phyloP scores from a whole-genome alignment of 2,329 filamentous ascomycete species.

The Fusarium sp. region DNA sequence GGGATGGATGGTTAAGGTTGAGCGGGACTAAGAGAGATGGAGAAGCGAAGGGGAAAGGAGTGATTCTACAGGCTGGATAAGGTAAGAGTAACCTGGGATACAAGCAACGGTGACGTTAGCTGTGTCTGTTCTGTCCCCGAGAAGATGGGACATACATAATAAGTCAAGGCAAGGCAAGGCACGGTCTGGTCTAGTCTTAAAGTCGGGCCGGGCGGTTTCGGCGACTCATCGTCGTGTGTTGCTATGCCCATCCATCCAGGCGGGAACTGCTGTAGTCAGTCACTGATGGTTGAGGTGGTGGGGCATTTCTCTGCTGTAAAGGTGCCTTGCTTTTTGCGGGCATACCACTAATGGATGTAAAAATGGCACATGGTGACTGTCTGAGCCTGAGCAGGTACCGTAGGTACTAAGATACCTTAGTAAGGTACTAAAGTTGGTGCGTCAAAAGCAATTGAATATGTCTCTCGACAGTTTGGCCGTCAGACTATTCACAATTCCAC shows the following conservation, averaged over 20 bases:
- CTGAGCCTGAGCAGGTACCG: background rate
- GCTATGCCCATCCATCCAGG: constrained; percentile 11
- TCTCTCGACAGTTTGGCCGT: background rate
- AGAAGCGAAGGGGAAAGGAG: constrained; percentile 6
- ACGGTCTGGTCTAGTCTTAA: constrained; percentile 9
- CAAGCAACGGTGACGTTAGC: constrained; percentile 42
- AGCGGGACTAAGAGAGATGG: constrained; percentile 15
- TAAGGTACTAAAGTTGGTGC: background rate
- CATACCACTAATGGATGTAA: background rate
- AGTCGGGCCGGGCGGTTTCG: constrained; percentile 42
- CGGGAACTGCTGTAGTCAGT: constrained; percentile 9
- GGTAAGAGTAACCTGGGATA: background rate
- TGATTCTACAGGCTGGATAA: constrained; percentile 13
- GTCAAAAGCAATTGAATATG: constrained; percentile 9
- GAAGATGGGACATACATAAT: background rate
- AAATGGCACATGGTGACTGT: constrained; percentile 34
- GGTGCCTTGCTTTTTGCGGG: constrained; percentile 27
- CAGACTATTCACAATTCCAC: background rate
- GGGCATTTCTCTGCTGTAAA: constrained; percentile 15
- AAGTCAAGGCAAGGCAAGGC: background rate
- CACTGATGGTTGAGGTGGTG: constrained; percentile 4
- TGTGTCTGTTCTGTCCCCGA: background rate
- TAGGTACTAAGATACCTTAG: background rate
- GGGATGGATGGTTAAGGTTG: background rate
- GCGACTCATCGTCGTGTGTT: constrained; percentile 39